Percentiles rank a stretch among this genome's conserved stretches.
Conservation (phyloP, 2,329 filamentous ascomycete species). For the Sclerotinia spermophila region DNA sequence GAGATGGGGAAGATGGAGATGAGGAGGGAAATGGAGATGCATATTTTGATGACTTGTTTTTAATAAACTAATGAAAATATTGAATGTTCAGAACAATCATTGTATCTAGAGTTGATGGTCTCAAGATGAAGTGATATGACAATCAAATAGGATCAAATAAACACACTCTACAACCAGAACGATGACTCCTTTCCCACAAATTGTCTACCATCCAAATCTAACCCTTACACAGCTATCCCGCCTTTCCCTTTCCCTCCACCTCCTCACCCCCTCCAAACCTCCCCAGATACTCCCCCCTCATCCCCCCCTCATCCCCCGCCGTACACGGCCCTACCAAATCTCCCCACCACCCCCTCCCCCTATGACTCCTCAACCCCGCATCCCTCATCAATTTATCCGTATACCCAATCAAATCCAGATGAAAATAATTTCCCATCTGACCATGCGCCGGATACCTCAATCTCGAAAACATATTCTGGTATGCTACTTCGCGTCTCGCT, state of each 20-base stretch:
- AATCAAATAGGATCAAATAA: accelerated
- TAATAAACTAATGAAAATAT: not conserved
- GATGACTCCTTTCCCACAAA: not conserved
- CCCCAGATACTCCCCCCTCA: not conserved
- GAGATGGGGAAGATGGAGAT: not conserved
- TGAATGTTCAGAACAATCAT: not conserved
- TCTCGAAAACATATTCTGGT: slow-evolving; percentile 12
- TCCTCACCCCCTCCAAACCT: not conserved
- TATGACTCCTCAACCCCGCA: slow-evolving; percentile 1
- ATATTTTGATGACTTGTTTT: not conserved
- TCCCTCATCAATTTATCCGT: slow-evolving; percentile 11
- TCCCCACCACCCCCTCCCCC: not conserved
- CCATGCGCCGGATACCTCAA: slow-evolving; percentile 19
- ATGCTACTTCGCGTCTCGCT: slow-evolving; percentile 8
- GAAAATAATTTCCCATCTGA: not conserved
- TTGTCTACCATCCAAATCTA: not conserved
- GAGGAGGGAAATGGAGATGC: too few relatives aligned
- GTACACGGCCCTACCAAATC: slow-evolving; percentile 1
- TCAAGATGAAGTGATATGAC: not conserved
- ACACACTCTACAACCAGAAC: not conserved
- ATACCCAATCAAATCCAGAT: slow-evolving; percentile 16
- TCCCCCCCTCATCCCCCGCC: not conserved
- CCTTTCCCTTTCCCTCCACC: not conserved
- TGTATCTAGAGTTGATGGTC: not conserved
- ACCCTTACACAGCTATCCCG: not conserved